Conservation (phyloP, 1,139 yeast species). For the Kodamaea derodonti region DNA sequence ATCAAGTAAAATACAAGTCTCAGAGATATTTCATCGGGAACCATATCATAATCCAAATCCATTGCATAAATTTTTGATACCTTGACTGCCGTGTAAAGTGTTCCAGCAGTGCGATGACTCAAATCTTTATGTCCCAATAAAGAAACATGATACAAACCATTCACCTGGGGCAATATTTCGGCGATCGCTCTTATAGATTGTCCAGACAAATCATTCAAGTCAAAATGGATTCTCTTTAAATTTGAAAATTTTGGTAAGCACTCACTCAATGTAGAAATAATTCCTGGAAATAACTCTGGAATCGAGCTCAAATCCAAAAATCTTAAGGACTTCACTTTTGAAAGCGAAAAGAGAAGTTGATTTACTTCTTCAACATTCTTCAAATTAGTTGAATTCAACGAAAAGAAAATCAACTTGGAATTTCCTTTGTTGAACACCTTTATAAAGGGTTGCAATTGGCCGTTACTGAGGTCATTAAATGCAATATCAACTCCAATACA, state of each 20-base stretch:
- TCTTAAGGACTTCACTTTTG: slow-evolving; percentile 53
- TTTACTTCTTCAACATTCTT: slow-evolving; percentile 51
- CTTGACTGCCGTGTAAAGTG: slow-evolving; percentile 69
- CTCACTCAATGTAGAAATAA: slow-evolving; percentile 57
- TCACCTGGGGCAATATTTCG: slow-evolving; percentile 66
- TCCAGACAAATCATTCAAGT: slow-evolving; percentile 61
- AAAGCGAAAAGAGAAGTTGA: slow-evolving; percentile 47
- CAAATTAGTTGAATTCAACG: slow-evolving; percentile 67
- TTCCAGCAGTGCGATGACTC: slow-evolving; percentile 57
- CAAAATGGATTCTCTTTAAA: slow-evolving; percentile 73
- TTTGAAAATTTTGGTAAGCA: slow-evolving; percentile 62
- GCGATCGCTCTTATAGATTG: slow-evolving; percentile 66
- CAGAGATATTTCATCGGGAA: slow-evolving; percentile 69
- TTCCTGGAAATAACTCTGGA: slow-evolving; percentile 69
- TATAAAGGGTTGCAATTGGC: slow-evolving; percentile 50
- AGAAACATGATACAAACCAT: slow-evolving; percentile 71
- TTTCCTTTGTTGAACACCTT: slow-evolving; percentile 34
- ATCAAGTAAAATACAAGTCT: slow-evolving; percentile 78
- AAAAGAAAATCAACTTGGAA: slow-evolving; percentile 51
- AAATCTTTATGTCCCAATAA: slow-evolving; percentile 60
- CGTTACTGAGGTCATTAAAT: slow-evolving; percentile 65
- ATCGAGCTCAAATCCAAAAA: slow-evolving; percentile 76
- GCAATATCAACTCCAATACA: slow-evolving; percentile 85
- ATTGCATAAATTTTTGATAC: slow-evolving; percentile 61
- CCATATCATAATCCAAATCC: slow-evolving; percentile 66